Conservation (phyloP, 2,329 filamentous ascomycete genomes). For the Sarocladium kiliense region DNA sequence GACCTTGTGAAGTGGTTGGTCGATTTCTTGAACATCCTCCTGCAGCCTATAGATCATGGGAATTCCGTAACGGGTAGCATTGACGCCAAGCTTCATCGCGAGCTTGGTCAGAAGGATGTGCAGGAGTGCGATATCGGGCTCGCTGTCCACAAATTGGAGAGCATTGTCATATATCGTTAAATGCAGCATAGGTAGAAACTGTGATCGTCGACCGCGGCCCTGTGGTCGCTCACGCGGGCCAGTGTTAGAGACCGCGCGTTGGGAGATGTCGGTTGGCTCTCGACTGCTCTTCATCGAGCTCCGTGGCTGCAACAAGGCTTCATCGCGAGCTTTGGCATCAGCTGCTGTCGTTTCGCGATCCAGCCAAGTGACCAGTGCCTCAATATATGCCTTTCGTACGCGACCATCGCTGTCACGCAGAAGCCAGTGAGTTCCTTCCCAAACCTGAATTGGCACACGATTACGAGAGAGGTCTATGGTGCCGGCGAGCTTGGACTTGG, state of each 20-base stretch:
- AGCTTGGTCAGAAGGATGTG: conserved; percentile 73
- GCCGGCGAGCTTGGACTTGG: conserved; percentile 51
- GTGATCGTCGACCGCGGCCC: conserved; percentile 49
- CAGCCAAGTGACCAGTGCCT: conserved; percentile 80
- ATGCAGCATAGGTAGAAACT: conserved; percentile 78
- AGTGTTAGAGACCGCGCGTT: conserved; percentile 64
- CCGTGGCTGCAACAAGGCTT: conserved; percentile 41
- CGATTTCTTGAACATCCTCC: conserved; percentile 68
- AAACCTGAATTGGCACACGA: conserved; percentile 73
- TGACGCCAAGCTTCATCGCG: conserved; percentile 74
- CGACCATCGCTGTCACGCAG: conserved; percentile 71
- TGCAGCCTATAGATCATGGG: conserved; percentile 88
- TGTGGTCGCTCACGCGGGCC: conserved; percentile 55
- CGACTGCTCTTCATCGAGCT: conserved; percentile 35
- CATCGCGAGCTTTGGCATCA: conserved; percentile 60
- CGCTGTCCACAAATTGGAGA: conserved; percentile 64
- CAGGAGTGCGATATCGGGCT: conserved; percentile 70
- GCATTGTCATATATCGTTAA: conserved; percentile 86
- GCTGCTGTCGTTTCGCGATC: conserved; percentile 67
- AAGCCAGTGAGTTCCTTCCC: conserved; percentile 96
- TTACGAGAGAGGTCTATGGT: conserved; percentile 65
- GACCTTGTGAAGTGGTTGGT: conserved; percentile 65
- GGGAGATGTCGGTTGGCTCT: conserved; percentile 38
- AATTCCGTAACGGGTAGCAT: conserved; percentile 70
- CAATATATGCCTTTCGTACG: conserved; percentile 80